Evolutionary conservation across 2,329 filamentous ascomycete genomes (phyloP).

Genomic region (Orbilia quercus): DNA sequence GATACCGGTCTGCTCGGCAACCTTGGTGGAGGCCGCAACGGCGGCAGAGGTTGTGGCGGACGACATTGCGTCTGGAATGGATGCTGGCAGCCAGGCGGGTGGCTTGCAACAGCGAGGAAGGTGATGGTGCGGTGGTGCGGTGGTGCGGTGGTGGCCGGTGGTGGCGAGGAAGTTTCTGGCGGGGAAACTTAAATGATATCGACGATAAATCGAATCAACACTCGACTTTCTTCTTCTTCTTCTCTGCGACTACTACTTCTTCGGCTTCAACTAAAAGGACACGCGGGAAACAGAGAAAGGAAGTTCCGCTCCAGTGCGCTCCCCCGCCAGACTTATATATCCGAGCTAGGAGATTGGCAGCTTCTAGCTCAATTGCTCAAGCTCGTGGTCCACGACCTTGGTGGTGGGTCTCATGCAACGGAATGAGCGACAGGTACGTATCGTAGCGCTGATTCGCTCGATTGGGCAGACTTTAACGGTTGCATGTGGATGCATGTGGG

Average conservation of each 20-base stretch:
- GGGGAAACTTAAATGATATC: not conserved
- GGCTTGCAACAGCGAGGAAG: not conserved
- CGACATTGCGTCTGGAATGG: slow-evolving; percentile 30
- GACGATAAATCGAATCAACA: too few relatives aligned
- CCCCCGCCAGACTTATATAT: slow-evolving; percentile 4
- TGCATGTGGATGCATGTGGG: slow-evolving; percentile 43
- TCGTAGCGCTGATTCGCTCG: slow-evolving; percentile 33
- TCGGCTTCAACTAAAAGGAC: too few relatives aligned
- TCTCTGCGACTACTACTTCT: slow-evolving; percentile 15
- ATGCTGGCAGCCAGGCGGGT: not conserved
- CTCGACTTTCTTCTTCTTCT: slow-evolving; percentile 9
- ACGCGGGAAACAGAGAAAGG: too few relatives aligned
- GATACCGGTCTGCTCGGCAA: slow-evolving; percentile 73
- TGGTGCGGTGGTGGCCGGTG: not conserved
- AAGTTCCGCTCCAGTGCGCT: too few relatives aligned
- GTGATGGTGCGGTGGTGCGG: not conserved
- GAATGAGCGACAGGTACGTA: slow-evolving; percentile 29
- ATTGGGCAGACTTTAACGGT: slow-evolving; percentile 20
- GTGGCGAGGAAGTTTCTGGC: not conserved
- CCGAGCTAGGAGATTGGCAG: not conserved
- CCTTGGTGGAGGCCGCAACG: slow-evolving; percentile 61
- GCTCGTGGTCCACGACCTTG: not conserved
- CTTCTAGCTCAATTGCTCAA: too few relatives aligned
- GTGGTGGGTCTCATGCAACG: not conserved
- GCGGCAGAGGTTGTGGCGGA: slow-evolving; percentile 49